Evolutionary conservation across 1,284 basidiomycete genomes (phyloP).

Genomic region (Ganoderma boninense): DNA sequence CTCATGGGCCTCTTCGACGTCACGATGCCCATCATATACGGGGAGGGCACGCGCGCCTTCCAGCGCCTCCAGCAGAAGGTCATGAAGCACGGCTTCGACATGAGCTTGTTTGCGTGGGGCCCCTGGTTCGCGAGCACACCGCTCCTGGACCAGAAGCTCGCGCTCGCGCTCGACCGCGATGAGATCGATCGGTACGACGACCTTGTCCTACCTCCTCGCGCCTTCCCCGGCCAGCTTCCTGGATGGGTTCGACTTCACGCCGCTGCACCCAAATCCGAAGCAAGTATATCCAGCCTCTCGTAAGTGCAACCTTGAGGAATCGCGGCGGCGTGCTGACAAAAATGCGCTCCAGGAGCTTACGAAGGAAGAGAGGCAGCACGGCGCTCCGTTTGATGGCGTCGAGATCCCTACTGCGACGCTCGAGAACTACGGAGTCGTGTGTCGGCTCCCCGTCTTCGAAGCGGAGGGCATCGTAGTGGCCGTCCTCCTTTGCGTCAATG

Average conservation of each 20-base stretch:
- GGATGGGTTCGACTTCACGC: background rate
- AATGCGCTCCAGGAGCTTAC: background rate
- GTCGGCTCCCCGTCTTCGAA: conserved; percentile 1
- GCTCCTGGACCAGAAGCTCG: background rate
- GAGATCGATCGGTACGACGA: background rate
- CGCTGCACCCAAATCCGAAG: background rate
- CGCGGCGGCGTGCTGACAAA: background rate
- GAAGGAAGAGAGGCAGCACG: background rate
- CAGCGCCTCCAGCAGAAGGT: conserved; percentile 9
- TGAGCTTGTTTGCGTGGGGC: conserved; percentile 1
- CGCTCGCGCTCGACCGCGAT: background rate
- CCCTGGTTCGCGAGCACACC: background rate
- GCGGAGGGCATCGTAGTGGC: background rate
- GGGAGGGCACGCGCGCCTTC: conserved; percentile 7
- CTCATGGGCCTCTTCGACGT: conserved; percentile 7
- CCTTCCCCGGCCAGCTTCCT: conserved; percentile 3
- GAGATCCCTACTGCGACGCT: background rate
- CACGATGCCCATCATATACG: conserved; percentile 6
- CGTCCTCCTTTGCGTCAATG: background rate
- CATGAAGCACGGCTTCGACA: conserved; percentile 8
- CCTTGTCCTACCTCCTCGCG: background rate
- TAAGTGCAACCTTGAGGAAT: background rate
- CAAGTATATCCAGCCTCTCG: background rate
- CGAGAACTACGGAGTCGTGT: background rate
- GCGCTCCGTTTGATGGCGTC: background rate